Percentiles rank a stretch among this genome's conserved stretches.
phyloP scores from a whole-genome alignment of 352 stramenopile species.

The Globisporangium camurandrum region DNA sequence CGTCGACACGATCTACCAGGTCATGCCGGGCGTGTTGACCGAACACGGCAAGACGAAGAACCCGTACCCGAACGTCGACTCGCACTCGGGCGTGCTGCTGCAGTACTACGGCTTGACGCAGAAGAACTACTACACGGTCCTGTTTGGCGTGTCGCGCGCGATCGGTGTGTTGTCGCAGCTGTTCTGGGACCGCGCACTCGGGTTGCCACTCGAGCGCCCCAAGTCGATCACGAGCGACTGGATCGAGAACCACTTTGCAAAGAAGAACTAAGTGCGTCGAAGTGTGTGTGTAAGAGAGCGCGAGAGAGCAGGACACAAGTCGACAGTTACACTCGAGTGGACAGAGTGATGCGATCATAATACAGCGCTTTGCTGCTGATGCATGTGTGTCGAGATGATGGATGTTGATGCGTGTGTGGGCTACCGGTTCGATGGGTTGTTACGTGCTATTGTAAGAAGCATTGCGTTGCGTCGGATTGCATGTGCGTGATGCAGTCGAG shows the following conservation, averaged over 20 bases:
- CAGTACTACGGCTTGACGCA: slow-evolving; percentile 99
- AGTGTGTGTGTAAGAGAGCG: background rate
- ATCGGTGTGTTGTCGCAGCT: slow-evolving; percentile 98
- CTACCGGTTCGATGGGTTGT: too few relatives aligned
- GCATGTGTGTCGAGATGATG: too few relatives aligned
- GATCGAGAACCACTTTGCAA: slow-evolving; percentile 94
- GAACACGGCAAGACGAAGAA: slow-evolving; percentile 99
- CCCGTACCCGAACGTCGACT: slow-evolving; percentile 99
- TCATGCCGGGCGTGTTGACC: slow-evolving; percentile 97
- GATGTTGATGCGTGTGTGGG: too few relatives aligned
- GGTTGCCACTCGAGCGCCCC: slow-evolving; percentile 96
- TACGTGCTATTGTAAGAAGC: too few relatives aligned
- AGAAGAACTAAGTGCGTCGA: slow-evolving; percentile 50
- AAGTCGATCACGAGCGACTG: slow-evolving; percentile 99
- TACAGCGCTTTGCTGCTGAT: too few relatives aligned
- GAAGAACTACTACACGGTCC: slow-evolving; percentile 99
- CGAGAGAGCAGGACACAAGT: too few relatives aligned
- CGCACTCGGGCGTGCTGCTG: slow-evolving; percentile 96
- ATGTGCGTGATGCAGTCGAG: too few relatives aligned
- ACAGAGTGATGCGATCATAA: background rate
- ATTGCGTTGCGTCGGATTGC: too few relatives aligned
- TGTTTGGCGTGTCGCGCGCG: slow-evolving; percentile 97
- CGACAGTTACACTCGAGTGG: background rate
- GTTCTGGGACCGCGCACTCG: slow-evolving; percentile 97
- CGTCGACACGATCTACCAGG: slow-evolving; percentile 98